These are phyloP conservation scores for Cytospora leucostoma DNA, from an alignment of 2,329 filamentous ascomycete species.

Conservation along the genomic window DNA sequence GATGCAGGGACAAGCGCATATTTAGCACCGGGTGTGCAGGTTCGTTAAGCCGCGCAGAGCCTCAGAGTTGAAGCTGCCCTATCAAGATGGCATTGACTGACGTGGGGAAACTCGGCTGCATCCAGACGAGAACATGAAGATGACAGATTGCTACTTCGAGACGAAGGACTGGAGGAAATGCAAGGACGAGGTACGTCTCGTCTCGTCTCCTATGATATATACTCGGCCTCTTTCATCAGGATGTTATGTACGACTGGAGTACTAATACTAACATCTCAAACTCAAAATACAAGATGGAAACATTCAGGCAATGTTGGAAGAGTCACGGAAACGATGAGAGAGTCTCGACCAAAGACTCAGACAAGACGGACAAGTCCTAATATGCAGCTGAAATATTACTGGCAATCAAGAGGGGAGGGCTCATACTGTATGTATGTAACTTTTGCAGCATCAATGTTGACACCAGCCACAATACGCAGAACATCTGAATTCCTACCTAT, in stretches of 20 bases:
- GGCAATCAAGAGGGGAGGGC: too few relatives aligned
- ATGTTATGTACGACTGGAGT: neutral
- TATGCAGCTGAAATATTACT: neutral
- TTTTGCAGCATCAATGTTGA: too few relatives aligned
- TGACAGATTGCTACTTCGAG: constrained; percentile 95
- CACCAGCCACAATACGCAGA: too few relatives aligned
- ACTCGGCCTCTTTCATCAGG: too few relatives aligned
- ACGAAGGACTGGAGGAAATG: constrained; percentile 96
- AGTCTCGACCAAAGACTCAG: constrained; percentile 72
- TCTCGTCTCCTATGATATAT: too few relatives aligned
- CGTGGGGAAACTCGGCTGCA: neutral
- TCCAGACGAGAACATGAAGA: constrained; percentile 79
- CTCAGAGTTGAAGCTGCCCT: neutral
- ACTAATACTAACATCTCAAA: constrained; percentile 10
- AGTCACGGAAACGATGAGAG: constrained; percentile 81
- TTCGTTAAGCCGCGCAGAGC: constrained; percentile 44
- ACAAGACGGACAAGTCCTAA: constrained; percentile 28
- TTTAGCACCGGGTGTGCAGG: constrained; percentile 94
- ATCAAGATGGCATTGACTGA: neutral
- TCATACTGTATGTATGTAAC: neutral
- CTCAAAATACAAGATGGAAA: constrained; percentile 70
- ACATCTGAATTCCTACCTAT: too few relatives aligned
- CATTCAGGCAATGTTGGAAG: constrained; percentile 91
- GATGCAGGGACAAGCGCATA: constrained; percentile 88
- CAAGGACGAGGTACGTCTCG: constrained; percentile 75